Percentiles rank a stretch among this genome's conserved stretches.
Conservation (phyloP, 768 basidiomycete species). For the Naganishia vaughanmartiniae region DNA sequence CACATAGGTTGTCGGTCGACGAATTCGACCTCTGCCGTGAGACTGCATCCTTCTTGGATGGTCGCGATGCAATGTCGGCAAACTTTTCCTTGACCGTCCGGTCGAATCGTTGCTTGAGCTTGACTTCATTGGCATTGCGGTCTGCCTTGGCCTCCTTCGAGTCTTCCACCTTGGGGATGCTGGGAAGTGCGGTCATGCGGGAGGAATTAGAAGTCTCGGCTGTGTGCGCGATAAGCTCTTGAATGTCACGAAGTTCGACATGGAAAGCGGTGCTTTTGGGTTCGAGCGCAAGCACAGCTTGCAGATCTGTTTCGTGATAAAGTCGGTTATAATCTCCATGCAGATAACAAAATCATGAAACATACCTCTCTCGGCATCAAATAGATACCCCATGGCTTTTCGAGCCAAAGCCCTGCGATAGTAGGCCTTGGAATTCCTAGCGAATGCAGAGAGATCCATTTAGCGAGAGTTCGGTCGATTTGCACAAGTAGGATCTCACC, state of each 20-base stretch:
- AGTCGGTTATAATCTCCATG: background rate
- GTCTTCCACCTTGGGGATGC: constrained; percentile 23
- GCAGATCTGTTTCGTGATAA: constrained; percentile 59
- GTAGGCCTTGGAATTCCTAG: constrained; percentile 70
- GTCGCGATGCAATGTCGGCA: constrained; percentile 23
- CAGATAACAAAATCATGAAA: background rate
- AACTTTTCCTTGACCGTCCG: constrained; percentile 26
- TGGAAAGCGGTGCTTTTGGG: constrained; percentile 64
- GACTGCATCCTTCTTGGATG: constrained; percentile 1
- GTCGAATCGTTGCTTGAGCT: constrained; percentile 28
- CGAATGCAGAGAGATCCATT: constrained; percentile 50
- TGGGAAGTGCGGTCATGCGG: background rate
- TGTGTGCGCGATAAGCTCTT: constrained; percentile 37
- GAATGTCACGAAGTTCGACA: constrained; percentile 63
- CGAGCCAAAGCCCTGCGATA: constrained; percentile 77
- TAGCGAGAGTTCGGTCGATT: constrained; percentile 51
- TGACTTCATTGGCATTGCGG: constrained; percentile 26
- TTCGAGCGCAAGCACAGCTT: constrained; percentile 62
- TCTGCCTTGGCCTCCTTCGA: constrained; percentile 27
- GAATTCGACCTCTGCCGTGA: constrained; percentile 17
- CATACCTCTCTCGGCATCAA: constrained; percentile 66
- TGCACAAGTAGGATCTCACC: background rate
- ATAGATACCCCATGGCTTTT: constrained; percentile 58
- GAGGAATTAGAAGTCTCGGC: constrained; percentile 26
- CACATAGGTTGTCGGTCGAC: constrained; percentile 12